Percentiles rank a stretch among this genome's conserved stretches.
These are phyloP conservation scores for Neofusicoccum sp. DNA, from an alignment of 2,329 filamentous ascomycete genomes.

Conservation along the genomic window DNA sequence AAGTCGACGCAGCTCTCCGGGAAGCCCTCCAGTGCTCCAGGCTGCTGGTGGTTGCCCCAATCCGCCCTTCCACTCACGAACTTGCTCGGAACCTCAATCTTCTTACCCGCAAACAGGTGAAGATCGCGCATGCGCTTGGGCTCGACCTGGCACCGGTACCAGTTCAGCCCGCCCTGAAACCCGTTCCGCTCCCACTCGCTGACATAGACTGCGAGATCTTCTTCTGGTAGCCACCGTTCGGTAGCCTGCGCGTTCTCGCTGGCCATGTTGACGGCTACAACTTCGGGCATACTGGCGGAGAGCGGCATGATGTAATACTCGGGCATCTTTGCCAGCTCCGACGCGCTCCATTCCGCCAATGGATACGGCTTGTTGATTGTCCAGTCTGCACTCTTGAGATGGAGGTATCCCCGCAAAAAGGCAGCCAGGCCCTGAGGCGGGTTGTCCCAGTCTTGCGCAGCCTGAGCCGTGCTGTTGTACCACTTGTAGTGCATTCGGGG, in stretches of 20 bases:
- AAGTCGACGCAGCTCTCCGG: conserved; percentile 57
- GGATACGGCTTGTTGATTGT: conserved; percentile 56
- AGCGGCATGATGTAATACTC: conserved; percentile 70
- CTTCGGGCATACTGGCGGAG: conserved; percentile 60
- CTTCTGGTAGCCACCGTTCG: conserved; percentile 59
- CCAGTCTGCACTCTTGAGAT: conserved; percentile 69
- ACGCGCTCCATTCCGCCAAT: conserved; percentile 59
- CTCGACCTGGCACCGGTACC: conserved; percentile 65
- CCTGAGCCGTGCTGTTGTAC: conserved; percentile 59
- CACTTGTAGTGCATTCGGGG: conserved; percentile 71
- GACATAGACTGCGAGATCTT: conserved; percentile 62
- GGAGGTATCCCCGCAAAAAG: conserved; percentile 68
- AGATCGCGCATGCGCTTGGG: conserved; percentile 54
- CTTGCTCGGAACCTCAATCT: conserved; percentile 62
- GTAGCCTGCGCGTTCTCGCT: conserved; percentile 51
- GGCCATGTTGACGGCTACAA: conserved; percentile 58
- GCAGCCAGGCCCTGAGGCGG: conserved; percentile 56
- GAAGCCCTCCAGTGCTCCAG: conserved; percentile 63
- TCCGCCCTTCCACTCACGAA: conserved; percentile 66
- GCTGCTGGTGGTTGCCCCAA: conserved; percentile 71
- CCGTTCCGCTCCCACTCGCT: conserved; percentile 63
- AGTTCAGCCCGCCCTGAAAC: conserved; percentile 68
- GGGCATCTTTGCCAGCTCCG: conserved; percentile 62
- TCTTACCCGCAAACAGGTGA: conserved; percentile 61
- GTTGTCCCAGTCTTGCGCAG: conserved; percentile 51